phyloP scores from a whole-genome alignment of 108 stramenopile genomes.

The Cyclotella kingstonii region DNA sequence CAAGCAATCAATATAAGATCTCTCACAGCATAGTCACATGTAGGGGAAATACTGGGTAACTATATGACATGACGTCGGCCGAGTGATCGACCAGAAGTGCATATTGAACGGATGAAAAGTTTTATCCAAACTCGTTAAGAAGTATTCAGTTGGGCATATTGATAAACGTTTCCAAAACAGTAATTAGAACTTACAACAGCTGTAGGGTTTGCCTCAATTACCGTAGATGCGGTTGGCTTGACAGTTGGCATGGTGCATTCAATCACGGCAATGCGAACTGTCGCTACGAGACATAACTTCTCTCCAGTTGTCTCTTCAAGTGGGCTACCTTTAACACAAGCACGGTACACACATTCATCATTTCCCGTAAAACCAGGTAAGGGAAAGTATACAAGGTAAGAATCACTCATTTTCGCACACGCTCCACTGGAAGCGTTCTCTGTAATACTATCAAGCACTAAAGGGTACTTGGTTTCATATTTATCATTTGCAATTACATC shows the following conservation, averaged over 20 bases:
- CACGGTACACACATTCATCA: constrained; percentile 11
- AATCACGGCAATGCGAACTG: background rate
- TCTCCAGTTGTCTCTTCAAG: constrained; percentile 1
- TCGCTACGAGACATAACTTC: background rate
- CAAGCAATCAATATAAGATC: background rate
- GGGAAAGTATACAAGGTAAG: constrained; percentile 8
- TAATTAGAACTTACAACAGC: too few species aligned
- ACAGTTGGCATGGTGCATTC: constrained; percentile 1
- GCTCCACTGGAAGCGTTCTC: background rate
- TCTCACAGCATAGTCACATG: constrained; percentile 9
- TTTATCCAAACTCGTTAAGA: too few species aligned
- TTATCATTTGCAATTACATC: background rate
- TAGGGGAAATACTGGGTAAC: background rate
- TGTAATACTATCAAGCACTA: background rate
- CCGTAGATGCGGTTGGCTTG: background rate
- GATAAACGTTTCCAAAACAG: too few species aligned
- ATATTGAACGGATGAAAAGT: too few species aligned
- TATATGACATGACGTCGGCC: background rate
- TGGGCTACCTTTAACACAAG: constrained; percentile 1
- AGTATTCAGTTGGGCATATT: too few species aligned
- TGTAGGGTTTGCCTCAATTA: too few species aligned
- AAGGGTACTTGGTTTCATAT: background rate
- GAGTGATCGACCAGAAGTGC: background rate
- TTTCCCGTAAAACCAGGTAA: constrained; percentile 4
- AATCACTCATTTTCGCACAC: background rate